A percentile compares a stretch with the other conserved stretches of the same genome.
phyloP scores from a whole-genome alignment of 495 filamentous ascomycete species.

The Letharia columbiana region DNA sequence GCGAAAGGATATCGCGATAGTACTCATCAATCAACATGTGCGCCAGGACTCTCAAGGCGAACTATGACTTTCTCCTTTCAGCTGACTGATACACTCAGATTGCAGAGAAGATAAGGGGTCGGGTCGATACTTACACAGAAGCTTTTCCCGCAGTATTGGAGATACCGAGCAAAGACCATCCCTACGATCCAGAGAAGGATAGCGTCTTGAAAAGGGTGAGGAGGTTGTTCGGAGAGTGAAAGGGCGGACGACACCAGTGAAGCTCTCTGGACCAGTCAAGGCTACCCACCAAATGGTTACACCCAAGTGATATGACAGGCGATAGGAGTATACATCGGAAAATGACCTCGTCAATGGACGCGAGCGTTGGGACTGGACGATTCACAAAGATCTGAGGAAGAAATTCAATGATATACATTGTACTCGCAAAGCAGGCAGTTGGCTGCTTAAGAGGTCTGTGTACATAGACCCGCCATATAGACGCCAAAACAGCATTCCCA shows the following conservation, averaged over 20 bases:
- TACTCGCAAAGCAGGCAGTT: background rate
- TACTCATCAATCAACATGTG: slow-evolving; percentile 98
- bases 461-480: background rate
- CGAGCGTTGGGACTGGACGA: background rate
- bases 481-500: background rate
- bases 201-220: slow-evolving; percentile 88
- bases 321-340: background rate
- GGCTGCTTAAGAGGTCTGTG: background rate
- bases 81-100: slow-evolving; percentile 46
- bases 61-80: background rate
- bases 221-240: slow-evolving; percentile 83
- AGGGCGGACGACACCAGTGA: background rate
- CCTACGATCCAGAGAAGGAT: slow-evolving; percentile 98
- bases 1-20: slow-evolving; percentile 90
- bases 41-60: slow-evolving; percentile 22
- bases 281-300: background rate
- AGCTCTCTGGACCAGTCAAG: background rate
- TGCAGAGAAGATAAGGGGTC: slow-evolving; percentile 84
- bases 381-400: background rate
- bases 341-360: background rate
- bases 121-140: slow-evolving; percentile 47
- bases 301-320: background rate
- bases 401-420: background rate
- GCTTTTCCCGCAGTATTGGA: slow-evolving; percentile 62
- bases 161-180: slow-evolving; percentile 98